Evolutionary conservation across 176 grass and related monocot species (phyloP).

Genomic region (Aegilops tauschii): DNA sequence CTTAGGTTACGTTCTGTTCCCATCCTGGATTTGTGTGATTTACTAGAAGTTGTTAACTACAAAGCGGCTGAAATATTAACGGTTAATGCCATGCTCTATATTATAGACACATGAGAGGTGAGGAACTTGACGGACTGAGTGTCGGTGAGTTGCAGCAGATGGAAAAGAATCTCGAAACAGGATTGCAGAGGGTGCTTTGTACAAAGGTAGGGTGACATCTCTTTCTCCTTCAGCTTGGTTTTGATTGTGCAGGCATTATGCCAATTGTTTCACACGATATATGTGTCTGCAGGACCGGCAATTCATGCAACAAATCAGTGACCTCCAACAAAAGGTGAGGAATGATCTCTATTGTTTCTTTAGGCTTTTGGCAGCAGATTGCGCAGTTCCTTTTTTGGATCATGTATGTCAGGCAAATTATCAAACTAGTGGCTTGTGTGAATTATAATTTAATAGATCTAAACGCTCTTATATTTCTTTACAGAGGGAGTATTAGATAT

Average conservation of each 20-base stretch:
- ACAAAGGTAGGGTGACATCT: conserved; percentile 63
- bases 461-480: too few species aligned
- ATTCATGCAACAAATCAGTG: conserved; percentile 76
- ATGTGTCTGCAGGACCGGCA: conserved; percentile 53
- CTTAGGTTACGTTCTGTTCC: conserved; percentile 66
- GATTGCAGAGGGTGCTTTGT: conserved; percentile 62
- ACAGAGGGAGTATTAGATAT: neutral
- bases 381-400: neutral
- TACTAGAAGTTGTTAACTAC: neutral
- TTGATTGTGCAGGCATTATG: neutral
- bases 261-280: conserved; percentile 9
- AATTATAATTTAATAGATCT: neutral
- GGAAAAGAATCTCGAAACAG: conserved; percentile 81
- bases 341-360: conserved; percentile 3
- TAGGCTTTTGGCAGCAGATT: neutral
- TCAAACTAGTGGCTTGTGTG: neutral
- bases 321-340: conserved; percentile 70
- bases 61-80: neutral
- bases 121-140: conserved; percentile 73
- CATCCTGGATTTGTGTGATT: conserved; percentile 23
- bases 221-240: conserved; percentile 4
- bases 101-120: conserved; percentile 86
- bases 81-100: neutral
- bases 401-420: neutral
- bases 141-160: conserved; percentile 71